These are phyloP conservation scores for Fraxinus dipetala DNA, from an alignment of 305 asterid species.

Conservation along the genomic window DNA sequence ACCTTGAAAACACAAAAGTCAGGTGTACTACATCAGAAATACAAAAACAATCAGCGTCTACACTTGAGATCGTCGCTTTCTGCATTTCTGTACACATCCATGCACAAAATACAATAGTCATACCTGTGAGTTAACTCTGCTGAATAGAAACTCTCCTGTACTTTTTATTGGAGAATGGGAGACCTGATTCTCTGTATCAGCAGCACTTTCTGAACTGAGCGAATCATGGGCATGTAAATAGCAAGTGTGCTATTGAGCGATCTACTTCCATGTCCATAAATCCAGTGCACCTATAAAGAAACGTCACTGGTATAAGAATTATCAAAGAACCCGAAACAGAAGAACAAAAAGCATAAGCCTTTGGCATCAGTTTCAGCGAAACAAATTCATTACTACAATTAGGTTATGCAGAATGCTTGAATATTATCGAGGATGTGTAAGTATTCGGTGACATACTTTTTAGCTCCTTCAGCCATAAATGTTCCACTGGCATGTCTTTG, in stretches of 20 bases:
- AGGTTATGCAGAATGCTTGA: background rate
- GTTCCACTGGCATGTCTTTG: slow-evolving; percentile 42
- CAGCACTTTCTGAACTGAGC: slow-evolving; percentile 21
- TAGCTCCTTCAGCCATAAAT: slow-evolving; percentile 39
- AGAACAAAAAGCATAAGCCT: background rate
- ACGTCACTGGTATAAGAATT: slow-evolving; percentile 13
- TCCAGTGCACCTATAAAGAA: slow-evolving; percentile 37
- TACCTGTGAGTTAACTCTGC: background rate
- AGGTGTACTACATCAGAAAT: slow-evolving; percentile 3
- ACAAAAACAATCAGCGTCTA: slow-evolving; percentile 1
- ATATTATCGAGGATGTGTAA: background rate
- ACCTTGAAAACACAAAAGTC: background rate
- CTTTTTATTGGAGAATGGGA: slow-evolving; percentile 18
- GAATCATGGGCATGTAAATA: slow-evolving; percentile 48
- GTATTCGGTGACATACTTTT: slow-evolving; percentile 35
- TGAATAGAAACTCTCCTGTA: slow-evolving; percentile 15
- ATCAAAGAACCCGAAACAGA: background rate
- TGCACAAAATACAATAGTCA: background rate
- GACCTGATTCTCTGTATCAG: slow-evolving; percentile 8
- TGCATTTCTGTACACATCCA: background rate
- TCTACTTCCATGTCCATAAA: slow-evolving; percentile 74
- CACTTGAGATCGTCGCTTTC: background rate
- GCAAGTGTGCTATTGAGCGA: slow-evolving; percentile 78
- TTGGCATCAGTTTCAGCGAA: background rate
- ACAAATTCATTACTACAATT: background rate